Evolutionary conservation across 495 filamentous ascomycete species (phyloP).

Genomic region (Darksidea phi): DNA sequence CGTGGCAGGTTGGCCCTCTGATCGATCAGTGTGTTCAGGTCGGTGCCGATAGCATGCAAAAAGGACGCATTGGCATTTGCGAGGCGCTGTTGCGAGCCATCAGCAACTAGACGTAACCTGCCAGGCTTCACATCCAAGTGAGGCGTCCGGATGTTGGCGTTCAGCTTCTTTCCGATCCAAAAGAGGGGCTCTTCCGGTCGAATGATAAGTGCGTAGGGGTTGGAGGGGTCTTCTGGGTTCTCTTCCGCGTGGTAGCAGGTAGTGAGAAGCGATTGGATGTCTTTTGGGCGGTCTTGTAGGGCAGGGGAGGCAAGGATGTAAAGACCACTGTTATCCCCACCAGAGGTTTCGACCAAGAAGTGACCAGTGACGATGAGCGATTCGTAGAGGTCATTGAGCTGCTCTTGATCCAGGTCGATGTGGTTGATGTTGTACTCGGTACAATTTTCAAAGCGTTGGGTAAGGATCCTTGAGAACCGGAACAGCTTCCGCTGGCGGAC

Average conservation of each 20-base stretch:
- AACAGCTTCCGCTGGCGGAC: slow-evolving; percentile 88
- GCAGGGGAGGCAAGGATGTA: slow-evolving; percentile 83
- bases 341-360: slow-evolving; percentile 71
- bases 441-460: slow-evolving; percentile 91
- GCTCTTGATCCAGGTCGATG: slow-evolving; percentile 49
- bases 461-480: slow-evolving; percentile 81
- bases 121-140: slow-evolving; percentile 82
- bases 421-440: slow-evolving; percentile 87
- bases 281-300: slow-evolving; percentile 67
- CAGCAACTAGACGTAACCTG: slow-evolving; percentile 83
- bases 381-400: slow-evolving; percentile 72
- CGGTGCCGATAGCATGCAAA: slow-evolving; percentile 70
- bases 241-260: slow-evolving; percentile 84
- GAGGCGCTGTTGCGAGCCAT: slow-evolving; percentile 77
- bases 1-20: slow-evolving; percentile 89
- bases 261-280: slow-evolving; percentile 80
- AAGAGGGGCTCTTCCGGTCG: slow-evolving; percentile 72
- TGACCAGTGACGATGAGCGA: slow-evolving; percentile 81
- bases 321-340: slow-evolving; percentile 65
- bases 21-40: slow-evolving; percentile 84
- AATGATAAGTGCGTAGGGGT: slow-evolving; percentile 81
- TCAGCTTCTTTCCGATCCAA: slow-evolving; percentile 80
- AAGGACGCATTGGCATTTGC: slow-evolving; percentile 75
- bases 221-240: slow-evolving; percentile 63
- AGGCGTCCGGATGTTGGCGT: slow-evolving; percentile 69